phyloP scores from a whole-genome alignment of 176 grass and related monocot genomes.

The Aegilops speltoides region DNA sequence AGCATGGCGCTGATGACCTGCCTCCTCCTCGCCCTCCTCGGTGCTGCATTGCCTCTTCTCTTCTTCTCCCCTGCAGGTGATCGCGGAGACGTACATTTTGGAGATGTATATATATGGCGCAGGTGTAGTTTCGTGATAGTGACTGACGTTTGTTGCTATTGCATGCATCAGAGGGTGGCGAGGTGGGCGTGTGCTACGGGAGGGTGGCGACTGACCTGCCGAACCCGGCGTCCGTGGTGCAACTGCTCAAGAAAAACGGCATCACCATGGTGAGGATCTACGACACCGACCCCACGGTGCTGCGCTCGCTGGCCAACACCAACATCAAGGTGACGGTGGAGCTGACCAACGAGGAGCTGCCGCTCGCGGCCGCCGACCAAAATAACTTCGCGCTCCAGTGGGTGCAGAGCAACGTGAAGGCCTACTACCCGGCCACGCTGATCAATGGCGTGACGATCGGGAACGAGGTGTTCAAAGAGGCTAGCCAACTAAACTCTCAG shows the following conservation, averaged over 20 bases:
- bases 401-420: slow-evolving; percentile 37
- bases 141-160: neutral
- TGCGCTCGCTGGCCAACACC: slow-evolving; percentile 42
- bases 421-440: slow-evolving; percentile 45
- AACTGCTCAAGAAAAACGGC: slow-evolving; percentile 52
- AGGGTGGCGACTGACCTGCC: slow-evolving; percentile 56
- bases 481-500: neutral
- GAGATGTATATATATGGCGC: no score
- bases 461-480: slow-evolving; percentile 63
- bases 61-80: slow-evolving; percentile 3
- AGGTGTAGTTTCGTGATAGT: no score
- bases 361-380: slow-evolving; percentile 12
- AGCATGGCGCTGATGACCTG: neutral
- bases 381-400: slow-evolving; percentile 35
- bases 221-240: slow-evolving; percentile 33
- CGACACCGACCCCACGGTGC: slow-evolving; percentile 43
- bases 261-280: slow-evolving; percentile 59
- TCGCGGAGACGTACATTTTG: no score
- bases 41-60: neutral
- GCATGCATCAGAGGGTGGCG: slow-evolving; percentile 20
- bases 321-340: slow-evolving; percentile 52
- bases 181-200: slow-evolving; percentile 67
- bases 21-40: neutral
- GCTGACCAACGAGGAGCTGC: slow-evolving; percentile 48
- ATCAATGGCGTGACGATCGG: slow-evolving; percentile 58